Percentiles rank a stretch among this genome's conserved stretches.
Evolutionary conservation across 495 filamentous ascomycete species (phyloP).

Genomic region (Xylaria intraflava): DNA sequence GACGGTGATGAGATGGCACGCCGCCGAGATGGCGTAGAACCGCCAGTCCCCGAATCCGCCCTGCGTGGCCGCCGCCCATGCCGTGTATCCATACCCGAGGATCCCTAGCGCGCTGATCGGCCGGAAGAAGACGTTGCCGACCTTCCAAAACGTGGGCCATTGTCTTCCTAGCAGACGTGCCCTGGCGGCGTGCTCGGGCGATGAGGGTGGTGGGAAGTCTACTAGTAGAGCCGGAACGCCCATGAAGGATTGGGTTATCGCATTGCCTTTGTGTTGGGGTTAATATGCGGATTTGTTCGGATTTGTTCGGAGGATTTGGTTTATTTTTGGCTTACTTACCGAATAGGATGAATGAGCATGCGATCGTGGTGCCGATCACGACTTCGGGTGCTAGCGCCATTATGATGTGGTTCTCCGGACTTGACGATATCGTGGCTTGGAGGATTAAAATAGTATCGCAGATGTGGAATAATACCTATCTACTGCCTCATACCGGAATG

Average conservation of each 20-base stretch:
- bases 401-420: too few species aligned
- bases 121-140: constrained; percentile 44
- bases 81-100: constrained; percentile 38
- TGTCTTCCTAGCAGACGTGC: constrained; percentile 38
- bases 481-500: too few species aligned
- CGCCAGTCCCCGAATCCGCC: constrained; percentile 32
- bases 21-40: constrained; percentile 31
- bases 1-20: constrained; percentile 38
- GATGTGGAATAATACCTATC: too few species aligned
- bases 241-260: constrained; percentile 48
- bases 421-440: neutral
- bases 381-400: constrained; percentile 18
- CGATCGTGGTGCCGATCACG: constrained; percentile 32
- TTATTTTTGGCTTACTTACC: constrained; percentile 19
- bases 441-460: neutral
- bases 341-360: constrained; percentile 41
- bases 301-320: neutral
- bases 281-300: neutral
- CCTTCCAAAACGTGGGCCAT: constrained; percentile 43
- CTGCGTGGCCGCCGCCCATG: constrained; percentile 20
- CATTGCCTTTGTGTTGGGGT: constrained; percentile 32
- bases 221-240: constrained; percentile 41
- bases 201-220: constrained; percentile 38
- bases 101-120: constrained; percentile 43
- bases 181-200: constrained; percentile 31